These are phyloP conservation scores for Plasmodium inui DNA, from an alignment of 169 alveolate genomes.

Conservation along the genomic window DNA sequence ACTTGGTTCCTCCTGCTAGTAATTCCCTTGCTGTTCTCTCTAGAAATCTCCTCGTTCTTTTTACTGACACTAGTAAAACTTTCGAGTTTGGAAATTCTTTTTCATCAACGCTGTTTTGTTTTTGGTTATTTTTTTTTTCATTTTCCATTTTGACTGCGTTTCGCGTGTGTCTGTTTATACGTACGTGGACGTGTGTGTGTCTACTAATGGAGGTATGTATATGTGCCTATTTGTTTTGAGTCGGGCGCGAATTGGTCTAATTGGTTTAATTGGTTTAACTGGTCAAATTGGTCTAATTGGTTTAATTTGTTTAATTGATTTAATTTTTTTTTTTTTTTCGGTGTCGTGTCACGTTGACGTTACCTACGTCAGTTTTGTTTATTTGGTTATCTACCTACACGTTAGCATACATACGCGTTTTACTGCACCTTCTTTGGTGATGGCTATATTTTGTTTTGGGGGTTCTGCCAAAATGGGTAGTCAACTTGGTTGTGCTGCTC, in stretches of 20 bases:
- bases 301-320: neutral
- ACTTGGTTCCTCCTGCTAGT: constrained; percentile 88
- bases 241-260: neutral
- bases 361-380: neutral
- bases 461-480: neutral
- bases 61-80: constrained; percentile 82
- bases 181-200: neutral
- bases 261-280: neutral
- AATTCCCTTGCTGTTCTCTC: constrained; percentile 88
- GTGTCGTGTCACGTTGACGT: neutral
- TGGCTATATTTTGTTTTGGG: neutral
- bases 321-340: neutral
- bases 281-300: neutral
- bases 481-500: neutral
- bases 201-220: neutral
- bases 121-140: constrained; percentile 49
- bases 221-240: neutral
- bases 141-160: constrained; percentile 38
- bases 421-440: neutral
- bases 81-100: constrained; percentile 86
- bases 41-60: constrained; percentile 85
- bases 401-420: neutral
- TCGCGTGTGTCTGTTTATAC: neutral
- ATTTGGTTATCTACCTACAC: neutral
- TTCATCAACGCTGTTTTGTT: constrained; percentile 65